Conservation (phyloP, 163 green algal species). For the Scenedesmus sp. region DNA sequence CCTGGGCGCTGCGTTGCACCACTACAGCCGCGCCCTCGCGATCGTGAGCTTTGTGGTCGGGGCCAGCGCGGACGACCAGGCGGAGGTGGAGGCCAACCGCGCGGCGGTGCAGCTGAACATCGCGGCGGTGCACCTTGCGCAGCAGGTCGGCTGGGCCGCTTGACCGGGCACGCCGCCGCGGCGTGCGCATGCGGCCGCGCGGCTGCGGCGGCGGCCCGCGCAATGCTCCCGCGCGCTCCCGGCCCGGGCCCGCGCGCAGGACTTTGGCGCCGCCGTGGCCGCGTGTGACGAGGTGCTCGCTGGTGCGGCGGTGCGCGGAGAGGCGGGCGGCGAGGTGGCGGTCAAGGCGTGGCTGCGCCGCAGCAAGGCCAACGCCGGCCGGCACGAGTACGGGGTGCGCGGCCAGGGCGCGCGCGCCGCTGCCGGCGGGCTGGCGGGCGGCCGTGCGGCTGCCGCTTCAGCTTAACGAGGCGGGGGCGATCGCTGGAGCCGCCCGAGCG, state of each 20-base stretch:
- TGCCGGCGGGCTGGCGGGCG: too few species aligned
- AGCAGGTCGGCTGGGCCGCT: constrained; percentile 17
- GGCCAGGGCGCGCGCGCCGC: not conserved
- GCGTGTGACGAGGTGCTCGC: constrained; percentile 24
- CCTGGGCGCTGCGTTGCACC: constrained; percentile 34
- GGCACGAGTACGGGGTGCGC: constrained; percentile 37
- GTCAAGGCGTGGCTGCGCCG: constrained; percentile 28
- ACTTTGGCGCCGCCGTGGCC: constrained; percentile 31
- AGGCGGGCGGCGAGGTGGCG: not conserved
- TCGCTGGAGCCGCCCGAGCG: too few species aligned
- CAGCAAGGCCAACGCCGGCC: constrained; percentile 18
- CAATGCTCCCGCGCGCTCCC: too few species aligned
- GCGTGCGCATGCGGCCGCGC: too few species aligned
- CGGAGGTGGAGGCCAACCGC: constrained; percentile 45
- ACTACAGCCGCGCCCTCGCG: constrained; percentile 45
- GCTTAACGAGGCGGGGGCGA: too few species aligned
- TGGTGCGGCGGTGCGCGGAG: not conserved
- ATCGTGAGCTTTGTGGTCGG: constrained; percentile 54
- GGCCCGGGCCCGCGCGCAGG: too few species aligned
- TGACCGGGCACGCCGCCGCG: too few species aligned
- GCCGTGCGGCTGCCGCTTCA: too few species aligned
- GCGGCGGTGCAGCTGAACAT: constrained; percentile 49
- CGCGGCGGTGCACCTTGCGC: constrained; percentile 51
- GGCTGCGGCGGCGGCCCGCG: too few species aligned
- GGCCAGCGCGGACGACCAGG: constrained; percentile 46